Conservation (phyloP, 495 filamentous ascomycete genomes). For the Aspergillus haitiensis region DNA sequence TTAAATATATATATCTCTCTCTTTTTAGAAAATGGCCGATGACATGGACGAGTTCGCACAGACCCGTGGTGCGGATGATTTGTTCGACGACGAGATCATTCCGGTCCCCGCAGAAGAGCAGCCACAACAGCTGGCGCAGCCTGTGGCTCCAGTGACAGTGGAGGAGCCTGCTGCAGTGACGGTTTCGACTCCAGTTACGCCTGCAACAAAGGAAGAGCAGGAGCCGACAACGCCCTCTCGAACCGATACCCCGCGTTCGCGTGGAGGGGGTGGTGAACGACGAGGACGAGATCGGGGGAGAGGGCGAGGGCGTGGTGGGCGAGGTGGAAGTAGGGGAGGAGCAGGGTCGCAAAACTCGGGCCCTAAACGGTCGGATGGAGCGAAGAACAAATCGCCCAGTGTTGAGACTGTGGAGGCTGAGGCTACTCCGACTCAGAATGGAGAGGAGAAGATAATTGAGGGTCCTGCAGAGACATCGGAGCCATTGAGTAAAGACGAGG, state of each 20-base stretch:
- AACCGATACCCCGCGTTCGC: slow-evolving; percentile 31
- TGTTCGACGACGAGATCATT: slow-evolving; percentile 73
- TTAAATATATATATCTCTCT: background rate
- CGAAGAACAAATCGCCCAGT: slow-evolving; percentile 21
- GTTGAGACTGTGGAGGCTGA: slow-evolving; percentile 23
- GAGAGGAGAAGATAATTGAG: slow-evolving; percentile 17
- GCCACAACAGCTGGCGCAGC: slow-evolving; percentile 32
- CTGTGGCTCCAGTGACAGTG: slow-evolving; percentile 22
- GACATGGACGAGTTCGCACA: slow-evolving; percentile 59
- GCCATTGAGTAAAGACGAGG: slow-evolving; percentile 26
- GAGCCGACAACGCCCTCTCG: slow-evolving; percentile 14
- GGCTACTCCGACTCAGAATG: slow-evolving; percentile 5
- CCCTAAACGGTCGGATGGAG: slow-evolving; percentile 29
- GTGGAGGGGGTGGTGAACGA: slow-evolving; percentile 33
- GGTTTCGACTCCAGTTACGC: slow-evolving; percentile 9
- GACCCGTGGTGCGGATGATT: slow-evolving; percentile 63
- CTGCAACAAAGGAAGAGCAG: slow-evolving; percentile 22
- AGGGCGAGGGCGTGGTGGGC: slow-evolving; percentile 34
- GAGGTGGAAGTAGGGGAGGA: slow-evolving; percentile 14
- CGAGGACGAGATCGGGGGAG: slow-evolving; percentile 39
- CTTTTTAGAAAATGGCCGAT: slow-evolving; percentile 27
- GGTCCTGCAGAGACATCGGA: slow-evolving; percentile 25
- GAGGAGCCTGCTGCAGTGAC: slow-evolving; percentile 18
- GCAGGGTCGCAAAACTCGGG: slow-evolving; percentile 33
- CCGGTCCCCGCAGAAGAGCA: slow-evolving; percentile 51